Evolutionary conservation across 1,284 basidiomycete genomes (phyloP).

Genomic region (Trametes polyzona): DNA sequence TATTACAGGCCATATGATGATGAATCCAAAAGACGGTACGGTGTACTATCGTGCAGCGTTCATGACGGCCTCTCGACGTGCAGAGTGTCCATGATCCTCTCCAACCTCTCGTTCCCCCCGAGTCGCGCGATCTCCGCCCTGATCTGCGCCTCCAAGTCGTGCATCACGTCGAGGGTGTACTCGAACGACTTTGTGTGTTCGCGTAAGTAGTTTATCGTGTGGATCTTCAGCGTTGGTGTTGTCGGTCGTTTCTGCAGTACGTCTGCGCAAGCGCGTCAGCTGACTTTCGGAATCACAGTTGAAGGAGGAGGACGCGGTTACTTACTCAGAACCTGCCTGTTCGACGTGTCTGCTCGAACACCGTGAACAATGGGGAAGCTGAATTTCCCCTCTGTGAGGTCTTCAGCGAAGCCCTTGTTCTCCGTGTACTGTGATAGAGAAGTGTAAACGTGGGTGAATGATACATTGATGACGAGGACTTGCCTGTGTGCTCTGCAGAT

Average conservation of each 20-base stretch:
- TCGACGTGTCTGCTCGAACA: constrained; percentile 74
- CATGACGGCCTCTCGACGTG: constrained; percentile 33
- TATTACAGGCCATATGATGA: too few relatives aligned
- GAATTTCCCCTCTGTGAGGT: constrained; percentile 96
- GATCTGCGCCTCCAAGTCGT: constrained; percentile 58
- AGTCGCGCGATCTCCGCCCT: constrained; percentile 56
- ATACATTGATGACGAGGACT: not conserved
- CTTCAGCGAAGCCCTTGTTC: constrained; percentile 96
- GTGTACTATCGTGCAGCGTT: too few relatives aligned
- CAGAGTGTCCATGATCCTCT: constrained; percentile 48
- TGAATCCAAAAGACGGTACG: too few relatives aligned
- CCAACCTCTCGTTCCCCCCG: constrained; percentile 59
- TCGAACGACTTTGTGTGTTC: constrained; percentile 75
- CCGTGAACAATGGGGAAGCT: constrained; percentile 94
- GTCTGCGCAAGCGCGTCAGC: constrained; percentile 50
- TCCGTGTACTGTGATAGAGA: constrained; percentile 66
- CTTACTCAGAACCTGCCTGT: constrained; percentile 86
- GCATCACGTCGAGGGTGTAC: constrained; percentile 70
- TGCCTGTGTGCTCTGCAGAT: constrained; percentile 86
- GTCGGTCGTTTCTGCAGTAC: constrained; percentile 87
- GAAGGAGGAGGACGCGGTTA: constrained; percentile 38
- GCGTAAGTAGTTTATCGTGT: constrained; percentile 79
- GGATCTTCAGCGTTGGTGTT: constrained; percentile 77
- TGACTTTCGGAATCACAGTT: not conserved
- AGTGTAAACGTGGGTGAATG: not conserved